A percentile compares a stretch with the other conserved stretches of the same genome.
Conservation (phyloP, 306 rosid species). For the Lathyrus aphaca region DNA sequence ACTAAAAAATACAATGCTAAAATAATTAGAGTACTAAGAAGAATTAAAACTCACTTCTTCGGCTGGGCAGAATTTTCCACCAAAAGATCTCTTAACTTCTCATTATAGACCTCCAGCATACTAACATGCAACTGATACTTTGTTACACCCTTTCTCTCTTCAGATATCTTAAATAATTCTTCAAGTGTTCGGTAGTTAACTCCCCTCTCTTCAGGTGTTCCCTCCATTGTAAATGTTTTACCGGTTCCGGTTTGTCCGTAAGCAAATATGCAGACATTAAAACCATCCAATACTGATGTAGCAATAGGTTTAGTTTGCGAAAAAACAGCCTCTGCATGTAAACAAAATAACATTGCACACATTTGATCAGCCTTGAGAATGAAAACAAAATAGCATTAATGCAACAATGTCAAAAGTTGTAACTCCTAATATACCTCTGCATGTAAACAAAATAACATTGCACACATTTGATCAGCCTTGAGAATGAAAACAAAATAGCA, state of each 20-base stretch:
- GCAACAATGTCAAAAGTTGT: conserved; percentile 15
- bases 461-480: conserved; percentile 18
- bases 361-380: conserved; percentile 16
- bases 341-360: background rate
- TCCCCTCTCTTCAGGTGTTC: conserved; percentile 85
- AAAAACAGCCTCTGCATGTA: conserved; percentile 74
- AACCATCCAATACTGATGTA: conserved; percentile 95
- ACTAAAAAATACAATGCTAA: conserved; percentile 5
- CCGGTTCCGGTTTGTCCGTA: conserved; percentile 99
- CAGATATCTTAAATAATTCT: conserved; percentile 71
- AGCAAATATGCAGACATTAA: conserved; percentile 91
- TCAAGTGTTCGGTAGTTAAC: conserved; percentile 92
- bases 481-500: background rate
- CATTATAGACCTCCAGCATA: conserved; percentile 97
- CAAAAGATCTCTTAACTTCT: conserved; percentile 89
- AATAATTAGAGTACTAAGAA: background rate
- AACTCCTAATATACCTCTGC: conserved; percentile 65
- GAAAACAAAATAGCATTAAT: background rate
- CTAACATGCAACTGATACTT: conserved; percentile 82
- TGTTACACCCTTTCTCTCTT: conserved; percentile 71
- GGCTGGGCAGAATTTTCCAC: conserved; percentile 76
- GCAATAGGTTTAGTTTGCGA: conserved; percentile 79
- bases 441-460: background rate
- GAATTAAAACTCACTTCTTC: conserved; percentile 70
- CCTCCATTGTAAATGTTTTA: conserved; percentile 98